Percentiles rank a stretch among this genome's conserved stretches.
Conservation (phyloP, 805 yeast genomes). For the Starmerella kuoi region DNA sequence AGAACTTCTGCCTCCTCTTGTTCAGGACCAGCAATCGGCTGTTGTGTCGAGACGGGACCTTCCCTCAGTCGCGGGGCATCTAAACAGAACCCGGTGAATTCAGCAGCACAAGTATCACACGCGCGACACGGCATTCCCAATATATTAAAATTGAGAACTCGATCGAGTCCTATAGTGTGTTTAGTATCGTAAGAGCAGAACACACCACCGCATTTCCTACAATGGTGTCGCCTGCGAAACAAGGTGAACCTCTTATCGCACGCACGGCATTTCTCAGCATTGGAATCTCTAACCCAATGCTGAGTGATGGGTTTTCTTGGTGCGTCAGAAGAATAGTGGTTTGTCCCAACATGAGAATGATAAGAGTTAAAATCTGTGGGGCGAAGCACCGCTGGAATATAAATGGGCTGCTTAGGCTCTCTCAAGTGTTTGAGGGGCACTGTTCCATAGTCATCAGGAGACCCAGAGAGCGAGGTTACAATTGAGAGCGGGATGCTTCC, state of each 20-base stretch:
- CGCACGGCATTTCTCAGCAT: slow-evolving; percentile 49
- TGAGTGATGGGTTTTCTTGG: slow-evolving; percentile 26
- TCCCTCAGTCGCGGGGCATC: slow-evolving; percentile 22
- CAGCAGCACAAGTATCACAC: slow-evolving; percentile 53
- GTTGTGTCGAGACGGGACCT: slow-evolving; percentile 9
- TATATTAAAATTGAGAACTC: slow-evolving; percentile 41
- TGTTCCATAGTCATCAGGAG: slow-evolving; percentile 13
- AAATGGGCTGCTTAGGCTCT: slow-evolving; percentile 75
- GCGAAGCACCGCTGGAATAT: slow-evolving; percentile 78
- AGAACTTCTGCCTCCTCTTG: slow-evolving; percentile 15
- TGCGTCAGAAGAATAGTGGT: slow-evolving; percentile 13
- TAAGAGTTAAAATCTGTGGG: slow-evolving; percentile 30
- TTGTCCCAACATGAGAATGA: slow-evolving; percentile 20
- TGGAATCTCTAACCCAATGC: slow-evolving; percentile 50
- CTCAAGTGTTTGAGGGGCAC: slow-evolving; percentile 52
- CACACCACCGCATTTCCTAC: slow-evolving; percentile 74
- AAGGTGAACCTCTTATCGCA: slow-evolving; percentile 63
- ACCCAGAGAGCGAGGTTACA: slow-evolving; percentile 10
- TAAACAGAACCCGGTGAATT: slow-evolving; percentile 42
- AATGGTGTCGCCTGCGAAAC: slow-evolving; percentile 71
- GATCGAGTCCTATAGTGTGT: slow-evolving; percentile 46
- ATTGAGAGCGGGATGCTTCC: slow-evolving; percentile 1
- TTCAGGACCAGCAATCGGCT: slow-evolving; percentile 13
- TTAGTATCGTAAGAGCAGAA: slow-evolving; percentile 58
- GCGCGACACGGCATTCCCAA: slow-evolving; percentile 57